Percentiles rank a stretch among this genome's conserved stretches.
phyloP scores from a whole-genome alignment of 805 yeast genomes.

The Kluyveromyces lactis region DNA sequence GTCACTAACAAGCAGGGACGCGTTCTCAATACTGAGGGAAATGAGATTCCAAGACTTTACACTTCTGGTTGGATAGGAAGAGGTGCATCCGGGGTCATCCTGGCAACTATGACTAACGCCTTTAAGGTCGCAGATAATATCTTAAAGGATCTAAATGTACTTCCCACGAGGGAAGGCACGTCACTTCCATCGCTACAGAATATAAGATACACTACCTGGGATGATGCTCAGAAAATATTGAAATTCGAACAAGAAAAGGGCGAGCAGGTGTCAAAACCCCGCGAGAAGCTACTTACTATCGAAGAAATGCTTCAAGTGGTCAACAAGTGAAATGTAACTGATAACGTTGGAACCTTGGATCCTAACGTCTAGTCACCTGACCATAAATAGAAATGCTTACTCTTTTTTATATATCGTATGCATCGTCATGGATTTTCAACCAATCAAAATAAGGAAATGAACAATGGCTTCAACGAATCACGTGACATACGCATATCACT shows the following conservation, averaged over 20 bases:
- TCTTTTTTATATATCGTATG: too few relatives aligned
- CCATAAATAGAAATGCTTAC: too few relatives aligned
- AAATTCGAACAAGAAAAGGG: slow-evolving; percentile 18
- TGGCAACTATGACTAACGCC: slow-evolving; percentile 81
- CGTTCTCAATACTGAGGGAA: slow-evolving; percentile 25
- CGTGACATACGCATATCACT: too few relatives aligned
- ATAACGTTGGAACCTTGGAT: too few relatives aligned
- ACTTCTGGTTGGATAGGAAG: slow-evolving; percentile 86
- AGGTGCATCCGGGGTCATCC: slow-evolving; percentile 86
- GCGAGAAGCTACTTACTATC: slow-evolving; percentile 13
- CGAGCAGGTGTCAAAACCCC: slow-evolving; percentile 7
- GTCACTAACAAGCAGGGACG: slow-evolving; percentile 40
- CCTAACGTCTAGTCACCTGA: too few relatives aligned
- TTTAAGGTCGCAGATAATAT: slow-evolving; percentile 64
- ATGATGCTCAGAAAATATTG: slow-evolving; percentile 23
- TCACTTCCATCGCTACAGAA: slow-evolving; percentile 1
- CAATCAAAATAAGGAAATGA: neutral
- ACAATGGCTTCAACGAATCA: too few relatives aligned
- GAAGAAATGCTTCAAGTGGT: slow-evolving; percentile 9
- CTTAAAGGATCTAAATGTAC: slow-evolving; percentile 36
- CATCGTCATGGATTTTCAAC: neutral
- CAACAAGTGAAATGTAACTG: neutral
- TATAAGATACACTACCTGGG: slow-evolving; percentile 22
- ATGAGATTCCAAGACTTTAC: slow-evolving; percentile 45
- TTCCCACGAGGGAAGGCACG: too few relatives aligned